Evolutionary conservation across 2,329 filamentous ascomycete species (phyloP).

Genomic region (Aspergillus sergii): DNA sequence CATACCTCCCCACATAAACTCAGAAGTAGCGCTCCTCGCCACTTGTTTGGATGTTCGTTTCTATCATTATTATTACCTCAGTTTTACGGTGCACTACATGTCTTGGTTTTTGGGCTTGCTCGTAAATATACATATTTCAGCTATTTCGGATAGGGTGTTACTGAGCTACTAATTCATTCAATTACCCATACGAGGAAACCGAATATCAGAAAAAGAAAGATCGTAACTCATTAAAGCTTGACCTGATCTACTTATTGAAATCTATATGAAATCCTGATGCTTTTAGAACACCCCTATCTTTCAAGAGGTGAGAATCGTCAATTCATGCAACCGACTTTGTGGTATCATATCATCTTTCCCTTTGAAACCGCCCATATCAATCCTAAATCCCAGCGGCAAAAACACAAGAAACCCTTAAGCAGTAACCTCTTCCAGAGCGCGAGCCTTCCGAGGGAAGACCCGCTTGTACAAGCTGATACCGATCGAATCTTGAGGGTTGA

Average conservation of each 20-base stretch:
- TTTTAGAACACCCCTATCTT: slow-evolving; percentile 23
- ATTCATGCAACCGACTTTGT: slow-evolving; percentile 27
- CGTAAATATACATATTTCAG: background rate
- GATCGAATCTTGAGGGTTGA: slow-evolving; percentile 93
- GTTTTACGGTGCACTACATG: background rate
- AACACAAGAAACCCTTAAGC: slow-evolving; percentile 17
- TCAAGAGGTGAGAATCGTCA: slow-evolving; percentile 21
- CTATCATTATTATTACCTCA: background rate
- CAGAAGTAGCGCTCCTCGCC: background rate
- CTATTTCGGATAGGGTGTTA: background rate
- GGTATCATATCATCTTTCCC: slow-evolving; percentile 33
- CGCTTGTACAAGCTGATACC: slow-evolving; percentile 88
- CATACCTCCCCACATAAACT: background rate
- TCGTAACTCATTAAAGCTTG: slow-evolving; percentile 33
- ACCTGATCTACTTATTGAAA: slow-evolving; percentile 19
- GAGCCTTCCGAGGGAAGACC: slow-evolving; percentile 75
- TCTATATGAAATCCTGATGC: slow-evolving; percentile 31
- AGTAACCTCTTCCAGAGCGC: slow-evolving; percentile 44
- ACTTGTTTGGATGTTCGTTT: background rate
- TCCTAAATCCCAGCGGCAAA: background rate
- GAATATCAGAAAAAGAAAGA: slow-evolving; percentile 16
- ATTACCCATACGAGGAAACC: background rate
- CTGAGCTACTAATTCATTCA: background rate
- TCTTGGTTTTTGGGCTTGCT: background rate
- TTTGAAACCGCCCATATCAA: slow-evolving; percentile 1